These are phyloP conservation scores for Yamadazyma diddensiae DNA, from an alignment of 1,139 yeast species.

Conservation along the genomic window DNA sequence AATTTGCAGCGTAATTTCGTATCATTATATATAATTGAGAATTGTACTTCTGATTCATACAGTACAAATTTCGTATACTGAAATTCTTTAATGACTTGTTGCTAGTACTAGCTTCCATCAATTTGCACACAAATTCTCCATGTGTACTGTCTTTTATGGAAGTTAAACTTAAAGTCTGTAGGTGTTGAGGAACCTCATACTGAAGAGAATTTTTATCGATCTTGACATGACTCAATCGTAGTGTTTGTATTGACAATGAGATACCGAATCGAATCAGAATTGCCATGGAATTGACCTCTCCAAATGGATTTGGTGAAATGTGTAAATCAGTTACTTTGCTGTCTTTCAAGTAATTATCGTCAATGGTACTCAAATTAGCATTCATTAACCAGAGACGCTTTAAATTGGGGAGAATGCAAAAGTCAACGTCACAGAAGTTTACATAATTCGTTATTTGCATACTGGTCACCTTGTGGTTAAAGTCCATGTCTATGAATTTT, in stretches of 20 bases:
- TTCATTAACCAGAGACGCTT: conserved; percentile 18
- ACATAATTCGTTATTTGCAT: conserved; percentile 14
- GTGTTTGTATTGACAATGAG: conserved; percentile 13
- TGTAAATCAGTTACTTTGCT: conserved; percentile 1
- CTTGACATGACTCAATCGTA: conserved; percentile 19
- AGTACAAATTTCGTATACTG: conserved; percentile 2
- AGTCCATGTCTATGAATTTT: conserved; percentile 2
- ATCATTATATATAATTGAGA: background rate
- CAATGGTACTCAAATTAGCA: conserved; percentile 9
- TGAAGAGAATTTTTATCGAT: conserved; percentile 10
- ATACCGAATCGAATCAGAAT: conserved; percentile 8
- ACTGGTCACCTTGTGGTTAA: conserved; percentile 8
- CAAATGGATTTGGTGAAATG: conserved; percentile 6
- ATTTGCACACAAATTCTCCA: conserved; percentile 11
- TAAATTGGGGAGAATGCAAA: conserved; percentile 12
- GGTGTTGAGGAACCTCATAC: conserved; percentile 12
- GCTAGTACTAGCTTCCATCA: conserved; percentile 11
- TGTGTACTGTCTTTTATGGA: conserved; percentile 16
- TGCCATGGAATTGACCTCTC: conserved; percentile 3
- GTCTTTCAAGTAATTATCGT: background rate
- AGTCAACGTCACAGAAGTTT: conserved; percentile 9
- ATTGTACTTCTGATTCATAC: conserved; percentile 2
- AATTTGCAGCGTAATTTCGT: background rate
- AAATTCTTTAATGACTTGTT: conserved; percentile 3
- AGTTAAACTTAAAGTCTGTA: conserved; percentile 11